Evolutionary conservation across 352 stramenopile genomes (phyloP).

Genomic region (Pythium phragmitis): DNA sequence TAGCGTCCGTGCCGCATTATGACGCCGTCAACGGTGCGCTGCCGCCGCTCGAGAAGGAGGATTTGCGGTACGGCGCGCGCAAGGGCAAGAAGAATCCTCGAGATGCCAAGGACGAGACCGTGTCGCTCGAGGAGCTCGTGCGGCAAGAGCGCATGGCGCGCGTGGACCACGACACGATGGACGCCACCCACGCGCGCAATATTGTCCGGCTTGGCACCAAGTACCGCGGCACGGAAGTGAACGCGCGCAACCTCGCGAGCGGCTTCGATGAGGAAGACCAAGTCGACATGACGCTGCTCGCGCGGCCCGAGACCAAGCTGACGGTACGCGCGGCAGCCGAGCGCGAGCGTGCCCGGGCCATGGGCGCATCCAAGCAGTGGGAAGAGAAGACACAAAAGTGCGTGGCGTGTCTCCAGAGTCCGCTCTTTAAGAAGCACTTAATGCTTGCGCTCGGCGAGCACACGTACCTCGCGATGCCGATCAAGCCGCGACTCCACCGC

Average conservation of each 20-base stretch:
- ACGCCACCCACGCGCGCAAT: conserved; percentile 63
- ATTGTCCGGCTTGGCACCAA: conserved; percentile 71
- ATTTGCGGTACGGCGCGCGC: conserved; percentile 51
- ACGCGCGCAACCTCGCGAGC: conserved; percentile 59
- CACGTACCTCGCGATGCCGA: conserved; percentile 71
- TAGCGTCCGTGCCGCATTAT: conserved; percentile 50
- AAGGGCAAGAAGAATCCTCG: conserved; percentile 64
- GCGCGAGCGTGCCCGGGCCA: conserved; percentile 46
- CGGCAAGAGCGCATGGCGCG: conserved; percentile 70
- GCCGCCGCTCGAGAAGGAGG: conserved; percentile 68
- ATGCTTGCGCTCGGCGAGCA: conserved; percentile 78
- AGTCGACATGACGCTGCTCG: conserved; percentile 65
- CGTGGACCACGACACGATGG: conserved; percentile 58
- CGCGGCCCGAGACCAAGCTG: conserved; percentile 42
- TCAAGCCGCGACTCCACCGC: conserved; percentile 48
- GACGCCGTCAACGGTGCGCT: conserved; percentile 57
- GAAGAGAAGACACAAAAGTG: conserved; percentile 70
- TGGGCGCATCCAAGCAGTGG: conserved; percentile 68
- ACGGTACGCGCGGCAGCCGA: conserved; percentile 60
- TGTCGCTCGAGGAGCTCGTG: conserved; percentile 75
- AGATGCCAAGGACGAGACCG: conserved; percentile 25
- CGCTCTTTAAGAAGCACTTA: conserved; percentile 76
- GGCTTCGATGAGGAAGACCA: conserved; percentile 84
- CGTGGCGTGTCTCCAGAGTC: conserved; percentile 63
- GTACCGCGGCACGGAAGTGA: conserved; percentile 73